These are phyloP conservation scores for Saccharomyces jurei DNA, from an alignment of 805 yeast species.

Conservation along the genomic window DNA sequence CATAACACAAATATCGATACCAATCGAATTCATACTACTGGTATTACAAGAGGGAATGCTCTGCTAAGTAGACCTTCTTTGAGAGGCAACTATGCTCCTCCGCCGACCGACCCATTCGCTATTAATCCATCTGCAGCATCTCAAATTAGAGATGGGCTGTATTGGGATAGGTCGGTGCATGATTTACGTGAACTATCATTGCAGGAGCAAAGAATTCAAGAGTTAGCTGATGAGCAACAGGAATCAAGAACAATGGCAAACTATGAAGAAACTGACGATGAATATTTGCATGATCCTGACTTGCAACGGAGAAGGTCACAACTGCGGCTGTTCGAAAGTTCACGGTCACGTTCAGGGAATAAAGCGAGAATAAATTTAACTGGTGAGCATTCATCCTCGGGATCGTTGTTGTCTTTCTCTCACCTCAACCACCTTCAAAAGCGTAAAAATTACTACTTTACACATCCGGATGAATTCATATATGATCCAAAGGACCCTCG, in stretches of 20 bases:
- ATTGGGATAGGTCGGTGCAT: slow-evolving; percentile 30
- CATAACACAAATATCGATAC: slow-evolving; percentile 1
- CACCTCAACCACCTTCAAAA: slow-evolving; percentile 1
- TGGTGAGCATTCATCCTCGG: slow-evolving; percentile 3
- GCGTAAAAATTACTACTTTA: slow-evolving; percentile 11
- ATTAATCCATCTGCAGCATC: background rate
- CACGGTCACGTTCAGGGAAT: background rate
- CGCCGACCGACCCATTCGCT: background rate
- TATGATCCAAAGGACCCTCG: slow-evolving; percentile 22
- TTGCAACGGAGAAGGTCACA: slow-evolving; percentile 30
- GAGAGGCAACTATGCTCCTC: background rate
- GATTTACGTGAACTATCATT: slow-evolving; percentile 9
- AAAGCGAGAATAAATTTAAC: slow-evolving; percentile 1
- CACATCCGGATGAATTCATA: slow-evolving; percentile 20
- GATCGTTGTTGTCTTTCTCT: slow-evolving; percentile 3
- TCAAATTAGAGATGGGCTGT: slow-evolving; percentile 18
- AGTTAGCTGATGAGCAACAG: background rate
- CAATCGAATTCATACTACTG: background rate
- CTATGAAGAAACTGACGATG: slow-evolving; percentile 21
- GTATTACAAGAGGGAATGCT: background rate
- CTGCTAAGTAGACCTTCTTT: background rate
- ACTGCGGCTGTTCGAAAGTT: slow-evolving; percentile 10
- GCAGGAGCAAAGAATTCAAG: slow-evolving; percentile 2
- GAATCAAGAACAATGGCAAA: slow-evolving; percentile 2
- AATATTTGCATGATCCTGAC: slow-evolving; percentile 24